Evolutionary conservation across 139 green algal species (phyloP).

Genomic region (Trebouxia sp.): DNA sequence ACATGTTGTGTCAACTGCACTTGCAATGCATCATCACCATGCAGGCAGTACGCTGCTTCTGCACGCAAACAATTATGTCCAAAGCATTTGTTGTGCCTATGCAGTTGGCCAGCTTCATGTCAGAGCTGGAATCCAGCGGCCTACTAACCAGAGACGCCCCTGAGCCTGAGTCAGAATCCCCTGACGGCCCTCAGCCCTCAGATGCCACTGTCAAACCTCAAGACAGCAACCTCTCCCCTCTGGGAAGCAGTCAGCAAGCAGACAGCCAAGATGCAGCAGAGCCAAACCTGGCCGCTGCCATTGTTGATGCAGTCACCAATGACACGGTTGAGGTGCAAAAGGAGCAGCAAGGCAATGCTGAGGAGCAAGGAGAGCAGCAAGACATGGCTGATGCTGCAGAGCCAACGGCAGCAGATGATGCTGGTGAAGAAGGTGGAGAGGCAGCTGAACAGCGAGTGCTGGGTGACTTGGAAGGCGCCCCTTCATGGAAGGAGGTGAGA

Average conservation of each 20-base stretch:
- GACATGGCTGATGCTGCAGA: not conserved
- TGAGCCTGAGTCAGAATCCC: not conserved
- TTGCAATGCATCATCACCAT: not conserved
- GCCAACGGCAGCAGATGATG: not conserved
- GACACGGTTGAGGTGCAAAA: not conserved
- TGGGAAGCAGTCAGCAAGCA: not conserved
- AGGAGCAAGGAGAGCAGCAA: not conserved
- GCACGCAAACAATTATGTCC: not conserved
- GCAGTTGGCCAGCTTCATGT: conserved; percentile 76
- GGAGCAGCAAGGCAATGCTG: not conserved
- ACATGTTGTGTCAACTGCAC: not conserved
- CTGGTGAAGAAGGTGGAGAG: not conserved
- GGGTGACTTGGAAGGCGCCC: conserved; percentile 51
- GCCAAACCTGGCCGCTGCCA: conserved; percentile 12
- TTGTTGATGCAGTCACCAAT: not conserved
- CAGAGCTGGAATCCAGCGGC: conserved; percentile 73
- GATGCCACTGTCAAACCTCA: not conserved
- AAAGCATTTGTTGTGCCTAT: not conserved
- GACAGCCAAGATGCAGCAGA: not conserved
- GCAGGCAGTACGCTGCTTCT: not conserved
- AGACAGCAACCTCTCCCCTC: no score
- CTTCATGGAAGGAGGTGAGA: conserved; percentile 56
- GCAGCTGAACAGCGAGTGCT: conserved; percentile 38
- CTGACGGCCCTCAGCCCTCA: not conserved
- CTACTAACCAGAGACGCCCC: conserved; percentile 54